A percentile compares a stretch with the other conserved stretches of the same genome.
Conservation (phyloP, 2,329 filamentous ascomycete species). For the Penicillium expansum region DNA sequence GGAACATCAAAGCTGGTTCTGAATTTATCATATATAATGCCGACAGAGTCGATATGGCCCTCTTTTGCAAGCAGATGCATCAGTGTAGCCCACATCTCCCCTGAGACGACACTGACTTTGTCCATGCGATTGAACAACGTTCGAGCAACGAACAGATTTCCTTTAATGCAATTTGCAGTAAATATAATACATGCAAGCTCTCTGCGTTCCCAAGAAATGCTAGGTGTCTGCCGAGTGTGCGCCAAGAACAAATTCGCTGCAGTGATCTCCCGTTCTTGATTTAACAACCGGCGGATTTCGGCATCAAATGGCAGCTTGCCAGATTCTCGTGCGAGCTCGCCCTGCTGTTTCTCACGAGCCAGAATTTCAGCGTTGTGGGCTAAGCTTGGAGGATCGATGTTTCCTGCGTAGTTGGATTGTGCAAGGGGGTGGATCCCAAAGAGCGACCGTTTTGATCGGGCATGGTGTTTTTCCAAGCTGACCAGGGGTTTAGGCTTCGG, state of each 20-base stretch:
- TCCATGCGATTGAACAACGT: constrained; percentile 38
- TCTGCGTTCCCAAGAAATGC: constrained; percentile 27
- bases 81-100: constrained; percentile 38
- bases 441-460: not conserved
- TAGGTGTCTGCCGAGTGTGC: not conserved
- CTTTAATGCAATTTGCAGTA: constrained; percentile 36
- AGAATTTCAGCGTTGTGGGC: constrained; percentile 10
- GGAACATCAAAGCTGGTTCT: constrained; percentile 31
- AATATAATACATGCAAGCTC: constrained; percentile 35
- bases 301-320: constrained; percentile 16
- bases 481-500: constrained; percentile 3
- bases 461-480: constrained; percentile 2
- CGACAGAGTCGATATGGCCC: constrained; percentile 38
- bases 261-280: constrained; percentile 31
- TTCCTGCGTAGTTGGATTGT: not conserved
- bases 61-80: constrained; percentile 37
- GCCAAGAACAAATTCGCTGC: constrained; percentile 39
- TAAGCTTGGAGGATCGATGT: not conserved
- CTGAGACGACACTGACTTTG: constrained; percentile 30
- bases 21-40: constrained; percentile 31
- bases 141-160: constrained; percentile 40
- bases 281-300: constrained; percentile 28
- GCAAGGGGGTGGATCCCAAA: not conserved
- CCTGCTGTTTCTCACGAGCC: constrained; percentile 13
- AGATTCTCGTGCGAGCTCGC: not conserved